A percentile compares a stretch with the other conserved stretches of the same genome.
These are phyloP conservation scores for Paraglomus occultum DNA, from an alignment of 192 early-diverging fungal genomes.

Conservation along the genomic window DNA sequence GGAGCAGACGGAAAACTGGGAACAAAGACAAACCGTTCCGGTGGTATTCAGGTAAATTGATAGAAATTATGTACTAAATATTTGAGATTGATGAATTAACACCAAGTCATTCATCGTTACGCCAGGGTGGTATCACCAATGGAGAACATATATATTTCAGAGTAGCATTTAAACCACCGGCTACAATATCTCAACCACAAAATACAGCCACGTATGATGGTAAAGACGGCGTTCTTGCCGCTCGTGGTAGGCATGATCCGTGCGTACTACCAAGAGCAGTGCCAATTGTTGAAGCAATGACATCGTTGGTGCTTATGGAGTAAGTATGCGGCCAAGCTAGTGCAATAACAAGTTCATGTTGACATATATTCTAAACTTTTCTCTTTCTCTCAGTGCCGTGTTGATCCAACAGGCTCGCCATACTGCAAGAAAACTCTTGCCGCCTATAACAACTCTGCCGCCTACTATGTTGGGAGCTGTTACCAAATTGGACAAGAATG, in stretches of 20 bases:
- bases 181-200: slow-evolving; percentile 93
- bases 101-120: slow-evolving; percentile 11
- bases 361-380: neutral
- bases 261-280: slow-evolving; percentile 95
- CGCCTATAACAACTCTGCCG: slow-evolving; percentile 44
- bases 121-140: slow-evolving; percentile 89
- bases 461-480: slow-evolving; percentile 15
- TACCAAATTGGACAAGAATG: too few relatives aligned
- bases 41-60: slow-evolving; percentile 75
- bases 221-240: slow-evolving; percentile 72
- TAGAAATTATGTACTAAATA: slow-evolving; percentile 20
- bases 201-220: slow-evolving; percentile 86
- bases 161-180: slow-evolving; percentile 96
- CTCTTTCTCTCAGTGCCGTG: slow-evolving; percentile 36
- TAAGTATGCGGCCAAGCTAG: slow-evolving; percentile 31
- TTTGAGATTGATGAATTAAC: neutral
- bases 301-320: slow-evolving; percentile 92
- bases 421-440: slow-evolving; percentile 48
- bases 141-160: slow-evolving; percentile 96
- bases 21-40: slow-evolving; percentile 92
- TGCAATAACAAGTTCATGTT: neutral
- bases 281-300: slow-evolving; percentile 98
- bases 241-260: slow-evolving; percentile 96
- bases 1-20: slow-evolving; percentile 62
- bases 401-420: slow-evolving; percentile 63